These are phyloP conservation scores for Trichosporon coremiiforme DNA, from an alignment of 1,284 basidiomycete species.

Conservation along the genomic window DNA sequence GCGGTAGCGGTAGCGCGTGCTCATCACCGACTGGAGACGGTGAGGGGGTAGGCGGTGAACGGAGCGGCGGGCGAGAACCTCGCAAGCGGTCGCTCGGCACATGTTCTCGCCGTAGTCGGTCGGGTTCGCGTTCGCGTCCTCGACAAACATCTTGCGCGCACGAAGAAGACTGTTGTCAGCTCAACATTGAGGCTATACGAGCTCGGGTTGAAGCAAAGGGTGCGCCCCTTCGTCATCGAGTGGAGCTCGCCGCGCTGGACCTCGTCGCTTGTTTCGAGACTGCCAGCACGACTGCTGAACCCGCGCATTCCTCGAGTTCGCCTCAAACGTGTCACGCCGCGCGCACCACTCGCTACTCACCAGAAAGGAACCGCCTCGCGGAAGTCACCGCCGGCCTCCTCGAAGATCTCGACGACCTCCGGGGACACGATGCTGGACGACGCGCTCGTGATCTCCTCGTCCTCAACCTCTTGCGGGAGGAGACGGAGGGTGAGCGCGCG, in stretches of 20 bases:
- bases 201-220: too few relatives aligned
- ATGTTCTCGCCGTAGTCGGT: constrained; percentile 84
- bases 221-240: not conserved
- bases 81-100: constrained; percentile 80
- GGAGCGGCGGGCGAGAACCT: constrained; percentile 80
- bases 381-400: constrained; percentile 63
- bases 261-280: too few relatives aligned
- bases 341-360: constrained; percentile 36
- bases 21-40: constrained; percentile 68
- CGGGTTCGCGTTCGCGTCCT: constrained; percentile 54
- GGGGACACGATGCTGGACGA: constrained; percentile 56
- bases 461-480: constrained; percentile 71
- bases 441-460: constrained; percentile 49
- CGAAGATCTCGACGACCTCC: constrained; percentile 57
- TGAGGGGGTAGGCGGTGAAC: constrained; percentile 69
- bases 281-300: too few relatives aligned
- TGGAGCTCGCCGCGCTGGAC: too few relatives aligned
- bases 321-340: too few relatives aligned
- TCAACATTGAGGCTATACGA: too few relatives aligned
- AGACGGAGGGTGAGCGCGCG: constrained; percentile 74
- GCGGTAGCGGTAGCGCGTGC: constrained; percentile 69
- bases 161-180: constrained; percentile 75
- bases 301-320: too few relatives aligned
- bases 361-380: constrained; percentile 67
- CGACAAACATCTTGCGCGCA: constrained; percentile 74